Evolutionary conservation across 495 filamentous ascomycete genomes (phyloP).

Genomic region (Aspergillus conjunctus): DNA sequence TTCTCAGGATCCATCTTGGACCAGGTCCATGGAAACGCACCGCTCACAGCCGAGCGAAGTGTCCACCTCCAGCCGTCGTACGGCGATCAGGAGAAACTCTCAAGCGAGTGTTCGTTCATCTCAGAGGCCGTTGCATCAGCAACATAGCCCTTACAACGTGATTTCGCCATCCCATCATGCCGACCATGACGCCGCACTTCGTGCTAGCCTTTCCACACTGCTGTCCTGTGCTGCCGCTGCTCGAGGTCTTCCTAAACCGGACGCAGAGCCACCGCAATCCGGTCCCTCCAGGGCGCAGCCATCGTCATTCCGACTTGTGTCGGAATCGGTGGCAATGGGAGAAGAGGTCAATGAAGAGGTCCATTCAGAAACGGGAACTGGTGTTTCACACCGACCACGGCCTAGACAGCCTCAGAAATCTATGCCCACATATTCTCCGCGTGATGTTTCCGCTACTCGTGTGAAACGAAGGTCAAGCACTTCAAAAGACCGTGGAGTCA

Average conservation of each 20-base stretch:
- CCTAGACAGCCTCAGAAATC: slow-evolving; percentile 26
- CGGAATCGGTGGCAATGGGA: slow-evolving; percentile 72
- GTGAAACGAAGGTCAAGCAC: slow-evolving; percentile 53
- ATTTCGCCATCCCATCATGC: slow-evolving; percentile 77
- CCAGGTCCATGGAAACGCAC: slow-evolving; percentile 47
- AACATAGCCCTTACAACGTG: slow-evolving; percentile 59
- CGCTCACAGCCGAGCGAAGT: slow-evolving; percentile 43
- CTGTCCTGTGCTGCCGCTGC: slow-evolving; percentile 90
- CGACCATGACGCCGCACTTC: slow-evolving; percentile 90
- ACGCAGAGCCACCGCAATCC: slow-evolving; percentile 35
- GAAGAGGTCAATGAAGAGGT: slow-evolving; percentile 38
- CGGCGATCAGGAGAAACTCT: slow-evolving; percentile 41
- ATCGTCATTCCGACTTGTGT: slow-evolving; percentile 62
- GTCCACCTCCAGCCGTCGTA: slow-evolving; percentile 44
- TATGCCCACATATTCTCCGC: slow-evolving; percentile 28
- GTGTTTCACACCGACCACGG: slow-evolving; percentile 26
- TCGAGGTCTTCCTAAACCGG: slow-evolving; percentile 72
- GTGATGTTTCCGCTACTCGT: slow-evolving; percentile 33
- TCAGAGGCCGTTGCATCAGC: slow-evolving; percentile 34
- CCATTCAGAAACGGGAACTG: slow-evolving; percentile 25
- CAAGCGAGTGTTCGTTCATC: slow-evolving; percentile 34
- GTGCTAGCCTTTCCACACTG: slow-evolving; percentile 91
- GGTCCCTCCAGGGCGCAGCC: slow-evolving; percentile 31
- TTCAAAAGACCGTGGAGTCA: slow-evolving; percentile 53
- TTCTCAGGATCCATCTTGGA: slow-evolving; percentile 52